Percentiles rank a stretch among this genome's conserved stretches.
Conservation (phyloP, 1,139 yeast species). For the Lizanozyma gosingica region DNA sequence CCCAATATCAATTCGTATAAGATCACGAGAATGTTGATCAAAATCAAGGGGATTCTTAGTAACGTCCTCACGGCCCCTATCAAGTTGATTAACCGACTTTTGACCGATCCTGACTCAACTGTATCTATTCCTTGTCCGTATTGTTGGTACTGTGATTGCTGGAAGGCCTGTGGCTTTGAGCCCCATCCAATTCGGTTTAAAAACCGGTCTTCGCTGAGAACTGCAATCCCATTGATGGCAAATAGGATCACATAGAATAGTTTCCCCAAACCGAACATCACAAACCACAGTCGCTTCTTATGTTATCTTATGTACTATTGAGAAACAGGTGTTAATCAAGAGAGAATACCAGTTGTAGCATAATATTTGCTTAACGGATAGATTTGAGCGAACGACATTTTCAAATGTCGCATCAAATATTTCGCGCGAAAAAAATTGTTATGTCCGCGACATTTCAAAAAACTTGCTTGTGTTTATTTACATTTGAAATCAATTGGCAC, state of each 20-base stretch:
- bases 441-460: too few species aligned
- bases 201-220: constrained; percentile 75
- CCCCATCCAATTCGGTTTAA: constrained; percentile 46
- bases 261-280: not conserved
- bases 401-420: too few species aligned
- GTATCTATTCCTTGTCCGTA: constrained; percentile 2
- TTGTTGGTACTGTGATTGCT: constrained; percentile 9
- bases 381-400: too few species aligned
- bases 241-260: constrained; percentile 38
- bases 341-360: too few species aligned
- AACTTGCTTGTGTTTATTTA: too few species aligned
- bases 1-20: constrained; percentile 71
- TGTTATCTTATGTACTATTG: too few species aligned
- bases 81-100: constrained; percentile 50
- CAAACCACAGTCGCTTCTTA: too few species aligned
- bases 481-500: too few species aligned
- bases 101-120: constrained; percentile 50
- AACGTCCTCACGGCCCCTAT: constrained; percentile 71
- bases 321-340: not conserved
- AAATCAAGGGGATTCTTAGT: constrained; percentile 66
- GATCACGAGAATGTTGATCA: constrained; percentile 57
- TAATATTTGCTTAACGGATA: too few species aligned
- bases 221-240: constrained; percentile 68
- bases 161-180: constrained; percentile 10
- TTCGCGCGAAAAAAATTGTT: too few species aligned